phyloP scores from a whole-genome alignment of 2,329 filamentous ascomycete genomes.

The Pseudocercospora musae region DNA sequence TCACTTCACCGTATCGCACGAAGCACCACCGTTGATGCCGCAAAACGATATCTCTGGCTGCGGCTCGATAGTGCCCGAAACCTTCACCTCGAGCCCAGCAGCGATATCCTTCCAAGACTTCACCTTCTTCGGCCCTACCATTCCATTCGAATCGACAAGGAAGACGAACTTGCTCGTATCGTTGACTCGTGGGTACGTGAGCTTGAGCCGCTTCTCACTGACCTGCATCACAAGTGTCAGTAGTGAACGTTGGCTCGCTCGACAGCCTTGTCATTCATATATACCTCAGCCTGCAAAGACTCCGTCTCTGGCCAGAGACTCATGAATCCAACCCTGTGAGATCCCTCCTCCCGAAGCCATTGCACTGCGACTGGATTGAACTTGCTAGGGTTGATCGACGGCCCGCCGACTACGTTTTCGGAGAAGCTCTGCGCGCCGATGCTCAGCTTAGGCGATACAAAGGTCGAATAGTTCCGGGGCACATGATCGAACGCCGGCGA shows the following conservation, averaged over 20 bases:
- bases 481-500: constrained; percentile 58
- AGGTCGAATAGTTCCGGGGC: constrained; percentile 58
- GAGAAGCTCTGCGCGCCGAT: constrained; percentile 60
- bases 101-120: constrained; percentile 15
- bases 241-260: background rate
- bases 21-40: constrained; percentile 16
- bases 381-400: constrained; percentile 48
- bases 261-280: background rate
- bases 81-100: constrained; percentile 10
- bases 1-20: constrained; percentile 20
- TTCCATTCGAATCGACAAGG: constrained; percentile 17
- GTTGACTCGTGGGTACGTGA: constrained; percentile 56
- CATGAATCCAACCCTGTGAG: constrained; percentile 20
- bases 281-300: constrained; percentile 12
- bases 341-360: constrained; percentile 43
- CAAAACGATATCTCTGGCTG: constrained; percentile 16
- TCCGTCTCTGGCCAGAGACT: constrained; percentile 29
- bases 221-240: constrained; percentile 4
- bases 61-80: constrained; percentile 11
- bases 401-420: constrained; percentile 56
- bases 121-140: constrained; percentile 14
- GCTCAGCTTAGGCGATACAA: constrained; percentile 55
- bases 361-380: constrained; percentile 62
- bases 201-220: constrained; percentile 36
- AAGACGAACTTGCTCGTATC: constrained; percentile 18